phyloP scores from a whole-genome alignment of 257 asterid genomes.

The Gynochthodes officinalis region DNA sequence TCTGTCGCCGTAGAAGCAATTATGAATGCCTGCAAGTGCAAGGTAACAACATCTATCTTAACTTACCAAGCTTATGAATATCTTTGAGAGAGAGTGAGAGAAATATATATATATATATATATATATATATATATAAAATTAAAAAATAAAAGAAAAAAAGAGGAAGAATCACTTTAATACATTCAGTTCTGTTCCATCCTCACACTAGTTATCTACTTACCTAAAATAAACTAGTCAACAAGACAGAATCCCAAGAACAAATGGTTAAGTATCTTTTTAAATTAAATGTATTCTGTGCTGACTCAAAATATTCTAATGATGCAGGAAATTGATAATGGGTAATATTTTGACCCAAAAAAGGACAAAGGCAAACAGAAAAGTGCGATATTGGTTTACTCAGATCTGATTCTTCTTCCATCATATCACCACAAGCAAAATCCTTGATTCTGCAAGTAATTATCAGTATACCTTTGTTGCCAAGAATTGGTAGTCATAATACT shows the following conservation, averaged over 20 bases:
- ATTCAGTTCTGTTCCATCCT: neutral
- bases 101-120: no score
- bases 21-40: slow-evolving; percentile 82
- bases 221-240: neutral
- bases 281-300: neutral
- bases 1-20: slow-evolving; percentile 98
- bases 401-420: neutral
- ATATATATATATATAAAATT: no score
- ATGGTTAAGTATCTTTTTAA: neutral
- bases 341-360: no score
- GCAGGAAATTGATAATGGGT: neutral
- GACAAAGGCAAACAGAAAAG: no score
- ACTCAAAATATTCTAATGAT: neutral
- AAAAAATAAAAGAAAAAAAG: neutral
- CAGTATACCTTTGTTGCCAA: neutral
- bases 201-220: neutral
- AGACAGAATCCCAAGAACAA: neutral
- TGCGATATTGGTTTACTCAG: neutral
- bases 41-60: neutral
- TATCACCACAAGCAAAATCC: neutral
- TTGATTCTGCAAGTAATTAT: no score
- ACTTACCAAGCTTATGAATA: neutral
- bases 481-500: neutral
- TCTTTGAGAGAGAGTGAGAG: neutral
- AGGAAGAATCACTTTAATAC: no score